Evolutionary conservation across 192 early-diverging fungal species (phyloP).

Genomic region (Pilaira anomala): DNA sequence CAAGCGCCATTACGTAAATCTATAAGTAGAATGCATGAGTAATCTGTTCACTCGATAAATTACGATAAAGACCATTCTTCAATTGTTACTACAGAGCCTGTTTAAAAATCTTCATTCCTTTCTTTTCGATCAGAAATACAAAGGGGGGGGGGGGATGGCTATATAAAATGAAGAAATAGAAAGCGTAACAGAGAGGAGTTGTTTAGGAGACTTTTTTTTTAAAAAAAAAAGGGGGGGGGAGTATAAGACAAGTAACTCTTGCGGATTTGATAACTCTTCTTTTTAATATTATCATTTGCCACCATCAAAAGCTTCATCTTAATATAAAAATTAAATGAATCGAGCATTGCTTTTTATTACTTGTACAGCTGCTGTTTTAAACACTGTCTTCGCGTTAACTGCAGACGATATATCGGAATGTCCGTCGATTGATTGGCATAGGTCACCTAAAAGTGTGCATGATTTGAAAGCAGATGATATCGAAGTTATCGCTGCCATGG

Average conservation of each 20-base stretch:
- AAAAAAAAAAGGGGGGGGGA: no score
- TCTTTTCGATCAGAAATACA: no score
- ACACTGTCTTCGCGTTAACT: neutral
- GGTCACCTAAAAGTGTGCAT: neutral
- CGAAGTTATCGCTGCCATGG: constrained; percentile 11
- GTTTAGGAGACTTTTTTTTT: neutral
- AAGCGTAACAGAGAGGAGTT: neutral
- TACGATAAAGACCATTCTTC: neutral
- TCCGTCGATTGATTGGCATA: neutral
- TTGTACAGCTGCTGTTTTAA: neutral
- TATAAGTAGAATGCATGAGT: no score
- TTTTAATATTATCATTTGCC: neutral
- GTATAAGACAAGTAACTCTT: neutral
- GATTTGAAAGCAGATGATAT: constrained; percentile 14
- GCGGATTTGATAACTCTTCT: neutral
- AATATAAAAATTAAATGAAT: neutral
- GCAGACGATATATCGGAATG: neutral
- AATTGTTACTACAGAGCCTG: no score
- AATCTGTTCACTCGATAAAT: no score
- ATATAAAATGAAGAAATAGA: no score
- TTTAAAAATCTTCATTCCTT: no score
- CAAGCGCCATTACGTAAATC: no score
- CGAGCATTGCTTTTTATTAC: neutral
- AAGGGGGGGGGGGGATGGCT: no score
- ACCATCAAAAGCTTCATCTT: neutral